Evolutionary conservation across 2,329 filamentous ascomycete species (phyloP), one percentile per base, ranked within the genome.

Genomic region (Trichoderma sp.): DNA sequence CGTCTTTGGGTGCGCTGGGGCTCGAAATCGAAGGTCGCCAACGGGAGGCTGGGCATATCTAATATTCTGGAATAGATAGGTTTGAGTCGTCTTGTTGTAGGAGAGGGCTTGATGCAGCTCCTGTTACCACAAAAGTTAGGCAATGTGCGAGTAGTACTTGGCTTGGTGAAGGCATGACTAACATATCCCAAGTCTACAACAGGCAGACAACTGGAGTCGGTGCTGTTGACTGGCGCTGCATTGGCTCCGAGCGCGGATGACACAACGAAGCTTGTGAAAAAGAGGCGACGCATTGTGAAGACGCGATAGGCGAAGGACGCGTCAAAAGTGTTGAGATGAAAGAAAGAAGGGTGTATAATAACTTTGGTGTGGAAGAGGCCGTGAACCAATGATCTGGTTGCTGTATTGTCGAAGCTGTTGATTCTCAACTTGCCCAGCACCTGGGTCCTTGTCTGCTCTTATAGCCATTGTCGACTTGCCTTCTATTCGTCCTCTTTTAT

Each of bases 41-140:
- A 65, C 27, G 52, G 62, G 62, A 24, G 62, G 37, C 5, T 58
- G 53, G 5, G 53, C 52, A 29, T 65, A 65, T 47, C 52, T 16
- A 19, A 65, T 65, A 19, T 56, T 65, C 31, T 47, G 62, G 24
- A 65, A 57, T 1, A 13, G 19, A 27, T 43, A 65, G 2, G n/a
- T 2, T 27, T 57, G 33, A 7, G 53, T 49, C 13, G 53, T 57
- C 19, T 19, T 33, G 7, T 49, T 27, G 19, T 66, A 35, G n/a
- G n/a, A 57, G 14, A 57, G 37, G 5, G 63, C 63, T 33, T 58
- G 63, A 5, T 47, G 35, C 11, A 21, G 11, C 29, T 57, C 49
- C 62, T 65, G 19, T 13, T 2, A 6, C 4, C 33, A 10, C 4
- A 64, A 21, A 10, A 13, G 33, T 24, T 7, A 21, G 13, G 7